These are phyloP conservation scores for Clitoria ternatea DNA, from an alignment of 306 rosid genomes.

Conservation along the genomic window DNA sequence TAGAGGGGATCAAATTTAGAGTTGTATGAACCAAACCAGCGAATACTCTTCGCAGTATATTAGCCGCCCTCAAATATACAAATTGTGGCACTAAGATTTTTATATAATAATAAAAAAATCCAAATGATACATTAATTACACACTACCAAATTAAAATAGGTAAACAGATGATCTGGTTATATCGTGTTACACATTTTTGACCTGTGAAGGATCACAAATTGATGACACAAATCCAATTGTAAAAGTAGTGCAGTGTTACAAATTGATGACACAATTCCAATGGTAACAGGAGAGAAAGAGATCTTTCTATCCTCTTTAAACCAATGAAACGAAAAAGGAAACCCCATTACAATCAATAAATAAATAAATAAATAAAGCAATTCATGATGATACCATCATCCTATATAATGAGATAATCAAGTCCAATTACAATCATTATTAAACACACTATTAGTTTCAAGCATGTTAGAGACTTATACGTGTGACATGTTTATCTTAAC, in stretches of 20 bases:
- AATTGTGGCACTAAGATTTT: not conserved
- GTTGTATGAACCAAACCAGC: not conserved
- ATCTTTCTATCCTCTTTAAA: slow-evolving; percentile 24
- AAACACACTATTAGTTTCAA: slow-evolving; percentile 17
- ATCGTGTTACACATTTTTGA: slow-evolving; percentile 29
- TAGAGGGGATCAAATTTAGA: not conserved
- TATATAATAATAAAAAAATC: not conserved
- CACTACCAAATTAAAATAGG: not conserved
- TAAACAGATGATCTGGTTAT: not conserved
- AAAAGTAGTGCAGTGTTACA: slow-evolving; percentile 15
- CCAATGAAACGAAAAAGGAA: slow-evolving; percentile 35
- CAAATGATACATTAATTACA: not conserved
- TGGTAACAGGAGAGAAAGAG: slow-evolving; percentile 1
- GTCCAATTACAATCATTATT: slow-evolving; percentile 10
- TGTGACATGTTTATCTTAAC: slow-evolving; percentile 17
- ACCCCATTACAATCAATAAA: slow-evolving; percentile 29
- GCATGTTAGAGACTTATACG: not conserved
- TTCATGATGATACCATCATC: slow-evolving; percentile 20
- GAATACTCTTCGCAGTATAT: not conserved
- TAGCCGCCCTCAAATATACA: not conserved
- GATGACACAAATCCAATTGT: slow-evolving; percentile 18
- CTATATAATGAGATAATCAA: slow-evolving; percentile 24
- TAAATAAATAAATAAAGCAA: not conserved
- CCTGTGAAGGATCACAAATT: not conserved
- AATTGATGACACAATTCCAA: slow-evolving; percentile 26